phyloP scores from a whole-genome alignment of 768 basidiomycete genomes.

The Serendipita sp. region DNA sequence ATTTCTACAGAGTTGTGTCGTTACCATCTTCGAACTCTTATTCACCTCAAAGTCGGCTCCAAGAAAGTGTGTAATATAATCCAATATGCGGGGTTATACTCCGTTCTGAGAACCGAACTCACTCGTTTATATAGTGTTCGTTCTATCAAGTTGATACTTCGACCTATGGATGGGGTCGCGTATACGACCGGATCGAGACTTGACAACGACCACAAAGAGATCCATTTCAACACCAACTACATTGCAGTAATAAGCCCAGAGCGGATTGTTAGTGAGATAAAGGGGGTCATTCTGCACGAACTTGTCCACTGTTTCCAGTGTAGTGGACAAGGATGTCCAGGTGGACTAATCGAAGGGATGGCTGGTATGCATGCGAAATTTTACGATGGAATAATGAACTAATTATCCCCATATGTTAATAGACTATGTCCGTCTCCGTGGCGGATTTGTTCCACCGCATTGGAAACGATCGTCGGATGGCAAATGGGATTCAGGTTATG shows the following conservation, averaged over 20 bases:
- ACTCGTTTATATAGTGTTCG: conserved; percentile 10
- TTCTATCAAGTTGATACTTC: conserved; percentile 12
- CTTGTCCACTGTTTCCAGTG: conserved; percentile 68
- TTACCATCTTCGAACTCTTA: conserved; percentile 24
- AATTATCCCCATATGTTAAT: not conserved
- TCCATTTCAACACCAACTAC: conserved; percentile 55
- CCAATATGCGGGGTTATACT: conserved; percentile 1
- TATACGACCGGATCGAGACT: conserved; percentile 39
- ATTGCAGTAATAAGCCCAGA: conserved; percentile 26
- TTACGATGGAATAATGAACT: not conserved
- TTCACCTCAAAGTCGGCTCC: conserved; percentile 32
- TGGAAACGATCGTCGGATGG: conserved; percentile 36
- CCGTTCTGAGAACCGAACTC: not conserved
- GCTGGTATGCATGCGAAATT: conserved; percentile 34
- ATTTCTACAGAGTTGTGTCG: conserved; percentile 23
- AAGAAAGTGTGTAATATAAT: conserved; percentile 25
- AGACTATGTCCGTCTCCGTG: conserved; percentile 59
- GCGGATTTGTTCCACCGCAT: conserved; percentile 47
- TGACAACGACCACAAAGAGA: conserved; percentile 42
- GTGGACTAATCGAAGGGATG: conserved; percentile 63
- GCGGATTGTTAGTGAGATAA: conserved; percentile 40
- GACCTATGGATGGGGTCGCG: conserved; percentile 48
- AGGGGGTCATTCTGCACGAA: conserved; percentile 58
- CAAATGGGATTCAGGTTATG: conserved; percentile 63
- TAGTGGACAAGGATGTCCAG: conserved; percentile 43